Evolutionary conservation across 331 rosid species (phyloP).

Genomic region (Saraca asoca): DNA sequence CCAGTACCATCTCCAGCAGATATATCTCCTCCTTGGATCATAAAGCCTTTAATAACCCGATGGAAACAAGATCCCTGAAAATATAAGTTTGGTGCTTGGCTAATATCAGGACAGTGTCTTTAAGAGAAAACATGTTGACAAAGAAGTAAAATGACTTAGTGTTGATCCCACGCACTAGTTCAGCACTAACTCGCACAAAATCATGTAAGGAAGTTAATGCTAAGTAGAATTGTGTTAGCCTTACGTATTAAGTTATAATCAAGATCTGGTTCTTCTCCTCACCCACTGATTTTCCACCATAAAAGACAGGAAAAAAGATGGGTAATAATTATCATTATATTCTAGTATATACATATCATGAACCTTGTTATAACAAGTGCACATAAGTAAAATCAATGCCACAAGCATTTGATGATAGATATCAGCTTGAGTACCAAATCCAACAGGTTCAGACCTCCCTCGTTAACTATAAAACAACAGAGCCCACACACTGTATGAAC

Average conservation of each 20-base stretch:
- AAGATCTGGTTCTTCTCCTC: too few relatives aligned
- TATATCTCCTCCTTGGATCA: conserved; percentile 94
- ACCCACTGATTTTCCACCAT: too few relatives aligned
- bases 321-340: not conserved
- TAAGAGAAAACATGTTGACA: not conserved
- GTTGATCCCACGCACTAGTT: not conserved
- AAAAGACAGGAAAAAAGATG: conserved; percentile 13
- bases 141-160: not conserved
- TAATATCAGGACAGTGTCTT: not conserved
- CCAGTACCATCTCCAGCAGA: conserved; percentile 95
- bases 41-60: conserved; percentile 76
- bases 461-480: conserved; percentile 1
- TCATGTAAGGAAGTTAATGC: not conserved
- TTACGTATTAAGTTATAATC: not conserved
- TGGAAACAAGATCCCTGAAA: conserved; percentile 79
- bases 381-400: not conserved
- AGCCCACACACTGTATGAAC: too few relatives aligned
- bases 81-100: too few relatives aligned
- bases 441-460: conserved; percentile 22
- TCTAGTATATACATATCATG: conserved; percentile 1
- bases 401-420: conserved; percentile 13
- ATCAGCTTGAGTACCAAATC: not conserved
- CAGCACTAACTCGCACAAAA: not conserved
- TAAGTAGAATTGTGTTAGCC: not conserved
- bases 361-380: conserved; percentile 6